Evolutionary conservation across 805 yeast genomes (phyloP).

Genomic region (Geotrichum ghanense): DNA sequence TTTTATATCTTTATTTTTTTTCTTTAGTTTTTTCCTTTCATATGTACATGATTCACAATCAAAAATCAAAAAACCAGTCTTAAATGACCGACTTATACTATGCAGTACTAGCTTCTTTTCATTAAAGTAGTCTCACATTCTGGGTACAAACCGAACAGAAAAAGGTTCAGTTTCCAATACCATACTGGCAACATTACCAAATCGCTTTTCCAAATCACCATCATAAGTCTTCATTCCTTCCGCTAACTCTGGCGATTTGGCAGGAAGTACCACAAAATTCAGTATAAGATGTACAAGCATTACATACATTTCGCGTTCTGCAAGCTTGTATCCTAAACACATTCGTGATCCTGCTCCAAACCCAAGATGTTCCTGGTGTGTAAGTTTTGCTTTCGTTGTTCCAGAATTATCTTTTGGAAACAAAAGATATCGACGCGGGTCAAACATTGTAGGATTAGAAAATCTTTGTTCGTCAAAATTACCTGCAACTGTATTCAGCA

Average conservation of each 20-base stretch:
- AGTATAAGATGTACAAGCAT: slow-evolving; percentile 42
- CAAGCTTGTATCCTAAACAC: slow-evolving; percentile 61
- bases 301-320: slow-evolving; percentile 53
- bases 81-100: too few species aligned
- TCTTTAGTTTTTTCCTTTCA: too few species aligned
- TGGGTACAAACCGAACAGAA: slow-evolving; percentile 24
- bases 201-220: slow-evolving; percentile 40
- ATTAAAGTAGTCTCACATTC: too few species aligned
- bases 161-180: slow-evolving; percentile 49
- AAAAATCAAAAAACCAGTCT: too few species aligned
- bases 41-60: too few species aligned
- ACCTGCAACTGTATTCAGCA: neutral
- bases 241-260: slow-evolving; percentile 19
- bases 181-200: slow-evolving; percentile 43
- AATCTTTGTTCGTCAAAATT: slow-evolving; percentile 41
- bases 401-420: too few species aligned
- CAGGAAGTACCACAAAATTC: slow-evolving; percentile 40
- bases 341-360: slow-evolving; percentile 59
- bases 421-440: slow-evolving; percentile 23
- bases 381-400: slow-evolving; percentile 3
- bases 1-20: too few species aligned
- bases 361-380: slow-evolving; percentile 26
- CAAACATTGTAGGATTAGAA: slow-evolving; percentile 19
- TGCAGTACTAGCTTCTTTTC: too few species aligned
- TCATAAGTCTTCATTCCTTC: slow-evolving; percentile 26